Evolutionary conservation across 495 filamentous ascomycete genomes (phyloP), one percentile per base, ranked within the genome.

Genomic region (Friedmanniomyces simplex): DNA sequence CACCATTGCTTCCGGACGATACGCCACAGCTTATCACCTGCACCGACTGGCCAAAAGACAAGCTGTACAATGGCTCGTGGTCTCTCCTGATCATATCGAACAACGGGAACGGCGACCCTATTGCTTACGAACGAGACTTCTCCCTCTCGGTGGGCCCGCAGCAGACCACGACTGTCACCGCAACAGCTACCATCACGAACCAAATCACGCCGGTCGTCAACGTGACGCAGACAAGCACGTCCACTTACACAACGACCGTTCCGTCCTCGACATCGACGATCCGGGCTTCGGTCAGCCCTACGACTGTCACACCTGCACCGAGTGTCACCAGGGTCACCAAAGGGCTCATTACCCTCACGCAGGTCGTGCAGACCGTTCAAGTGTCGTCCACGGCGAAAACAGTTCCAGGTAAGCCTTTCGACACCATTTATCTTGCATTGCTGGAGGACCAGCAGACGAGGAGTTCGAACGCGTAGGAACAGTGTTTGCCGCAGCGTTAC

Each of bases 111-210:
- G 57, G 61, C 12, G 59, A 59, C 1, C 65, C 69, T 18, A 66
- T 71, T 37, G 69, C 63, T 16, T 68, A 69, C 34, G 52, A 72
- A 59, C 59, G 70, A 36, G 67, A 71, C 47, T 72, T 72, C 60
- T 53, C 34, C 14, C 61, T 72, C n/a, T 47, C 34, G 20, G 70
- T 70, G 21, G 69, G 66, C 25, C 62, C 67, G 2, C 68, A 68
- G 52, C 50, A 54, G 2, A 72, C 70, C 3, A 47, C 37, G 32
- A 72, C 69, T 43, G 52, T 50, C 39, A 65, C 62, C 0, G 41
- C 58, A 16, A 58, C 50, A 28, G 54, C 54, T 21, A 62, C 50
- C 16, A 42, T 50, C 20, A 32, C 39, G 21, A 50, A 28, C 4
- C 39, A 32, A 20, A 36, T 45, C 11, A 58, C 55, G 12, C 67